Percentiles rank a stretch among this genome's conserved stretches.
These are phyloP conservation scores for Coleophoma eucalyptorum DNA, from an alignment of 2,329 filamentous ascomycete species.

Conservation along the genomic window DNA sequence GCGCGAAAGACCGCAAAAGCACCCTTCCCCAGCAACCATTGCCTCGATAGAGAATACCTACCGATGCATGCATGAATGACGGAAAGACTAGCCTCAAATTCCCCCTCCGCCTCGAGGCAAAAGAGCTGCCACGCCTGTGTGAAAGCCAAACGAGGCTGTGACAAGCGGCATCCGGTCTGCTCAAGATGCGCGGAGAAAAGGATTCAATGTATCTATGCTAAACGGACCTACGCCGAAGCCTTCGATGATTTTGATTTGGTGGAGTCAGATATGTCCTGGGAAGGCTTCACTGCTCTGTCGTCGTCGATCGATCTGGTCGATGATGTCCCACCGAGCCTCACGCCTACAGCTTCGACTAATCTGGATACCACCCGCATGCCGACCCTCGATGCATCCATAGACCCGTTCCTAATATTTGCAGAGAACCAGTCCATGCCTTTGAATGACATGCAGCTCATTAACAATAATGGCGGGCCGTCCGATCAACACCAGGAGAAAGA, in stretches of 20 bases:
- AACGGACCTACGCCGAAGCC: slow-evolving; percentile 8
- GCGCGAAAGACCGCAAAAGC: not conserved
- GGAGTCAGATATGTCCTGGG: slow-evolving; percentile 5
- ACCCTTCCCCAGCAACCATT: not conserved
- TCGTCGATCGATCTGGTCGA: slow-evolving; percentile 1
- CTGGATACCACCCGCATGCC: not conserved
- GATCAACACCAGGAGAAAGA: slow-evolving; percentile 5
- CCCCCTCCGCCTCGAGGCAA: slow-evolving; percentile 19
- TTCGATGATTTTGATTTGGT: slow-evolving; percentile 2
- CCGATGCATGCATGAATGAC: slow-evolving; percentile 1
- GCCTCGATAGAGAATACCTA: too few species aligned
- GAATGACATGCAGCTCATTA: slow-evolving; percentile 4
- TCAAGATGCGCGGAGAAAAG: slow-evolving; percentile 34
- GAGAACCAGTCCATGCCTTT: slow-evolving; percentile 5
- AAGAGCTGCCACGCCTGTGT: slow-evolving; percentile 35
- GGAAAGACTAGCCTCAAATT: slow-evolving; percentile 1
- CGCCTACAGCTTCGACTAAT: not conserved
- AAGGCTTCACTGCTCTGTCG: slow-evolving; percentile 2
- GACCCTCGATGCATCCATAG: slow-evolving; percentile 3
- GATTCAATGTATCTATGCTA: slow-evolving; percentile 26
- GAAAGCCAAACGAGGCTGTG: slow-evolving; percentile 34
- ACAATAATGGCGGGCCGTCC: not conserved
- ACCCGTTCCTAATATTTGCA: slow-evolving; percentile 1
- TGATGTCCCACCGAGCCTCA: not conserved
- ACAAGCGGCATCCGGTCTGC: slow-evolving; percentile 32